Base-by-base conservation (phyloP, 257 asterid species). In the Solanum tarapatanum region DNA sequence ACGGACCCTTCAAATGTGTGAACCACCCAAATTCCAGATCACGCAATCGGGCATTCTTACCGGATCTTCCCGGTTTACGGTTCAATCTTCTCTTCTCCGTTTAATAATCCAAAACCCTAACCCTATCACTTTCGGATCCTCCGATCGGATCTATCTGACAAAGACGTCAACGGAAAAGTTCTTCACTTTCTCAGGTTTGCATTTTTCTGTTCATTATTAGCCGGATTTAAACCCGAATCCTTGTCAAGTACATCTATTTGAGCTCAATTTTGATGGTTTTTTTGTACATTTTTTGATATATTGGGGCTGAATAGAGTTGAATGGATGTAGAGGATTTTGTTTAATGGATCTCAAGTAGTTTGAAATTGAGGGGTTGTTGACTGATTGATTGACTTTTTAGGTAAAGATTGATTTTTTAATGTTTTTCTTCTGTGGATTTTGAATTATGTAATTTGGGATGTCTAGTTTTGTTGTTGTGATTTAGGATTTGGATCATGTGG, bases 61-160 rank as follows among this genome's bases (percentile, higher is more conserved):
- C 89, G 76, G 70, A 87, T 70, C 41, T 73, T 45, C 86, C 92
- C 86, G 92, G 88, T 58, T 84, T 51, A 30, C 87, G 87, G 90
- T 88, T 87, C 87, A 41, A 69, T 37, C 26, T 76, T 39, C 33
- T 79, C 87, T 45, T 62, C 60, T 83, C 88, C 86, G 79, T 39
- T 39, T 30, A 30, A 60, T 32, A 43, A 72, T 88, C 97, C 96
- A 90, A 64, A 86, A 90, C 93, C 92, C 95, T 93, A 86, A 90
- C 93, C 92, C 91, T 83, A 62, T 89, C 66, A 16, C 62, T 87
- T 48, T 90, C 98, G 98, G 98, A 90, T 94, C 96, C 92, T 90
- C 93, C 93, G 89, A 86, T 91, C 94, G 94, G 95, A 89, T 84
- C 88, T 83, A 88, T 35, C 93, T 10, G 89, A 41, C n/a, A 0